Conservation (phyloP, 306 rosid genomes). For the Trifolium fragiferum region DNA sequence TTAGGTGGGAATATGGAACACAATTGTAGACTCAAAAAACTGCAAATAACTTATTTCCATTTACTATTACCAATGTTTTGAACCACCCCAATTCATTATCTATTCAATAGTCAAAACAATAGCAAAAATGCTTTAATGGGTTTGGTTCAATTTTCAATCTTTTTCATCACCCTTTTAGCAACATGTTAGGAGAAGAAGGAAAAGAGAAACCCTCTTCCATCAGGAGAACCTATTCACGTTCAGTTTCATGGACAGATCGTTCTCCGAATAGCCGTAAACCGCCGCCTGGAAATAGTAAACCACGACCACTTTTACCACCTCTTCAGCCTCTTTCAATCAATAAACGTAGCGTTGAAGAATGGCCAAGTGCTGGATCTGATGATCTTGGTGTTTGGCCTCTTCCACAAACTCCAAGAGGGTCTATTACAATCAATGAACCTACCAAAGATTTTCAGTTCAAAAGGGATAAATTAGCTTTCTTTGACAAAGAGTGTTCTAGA, state of each 20-base stretch:
- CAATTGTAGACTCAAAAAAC: constrained; percentile 43
- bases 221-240: constrained; percentile 61
- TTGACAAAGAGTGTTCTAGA: constrained; percentile 84
- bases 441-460: constrained; percentile 74
- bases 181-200: constrained; percentile 64
- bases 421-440: constrained; percentile 37
- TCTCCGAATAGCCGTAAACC: constrained; percentile 64
- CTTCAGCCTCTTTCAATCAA: constrained; percentile 83
- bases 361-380: constrained; percentile 94
- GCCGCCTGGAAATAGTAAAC: constrained; percentile 53
- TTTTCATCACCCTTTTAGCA: constrained; percentile 33
- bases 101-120: constrained; percentile 13
- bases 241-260: constrained; percentile 87
- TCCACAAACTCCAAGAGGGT: constrained; percentile 84
- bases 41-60: not conserved
- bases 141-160: constrained; percentile 32
- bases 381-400: constrained; percentile 89
- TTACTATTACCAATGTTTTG: not conserved
- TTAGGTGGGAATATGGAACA: constrained; percentile 68
- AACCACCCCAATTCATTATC: constrained; percentile 2
- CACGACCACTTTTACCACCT: constrained; percentile 62
- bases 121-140: constrained; percentile 51
- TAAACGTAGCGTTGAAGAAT: constrained; percentile 61
- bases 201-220: constrained; percentile 15
- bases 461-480: constrained; percentile 86